phyloP scores from a whole-genome alignment of 2,329 filamentous ascomycete species.

The Cadophora luteo-olivacea region DNA sequence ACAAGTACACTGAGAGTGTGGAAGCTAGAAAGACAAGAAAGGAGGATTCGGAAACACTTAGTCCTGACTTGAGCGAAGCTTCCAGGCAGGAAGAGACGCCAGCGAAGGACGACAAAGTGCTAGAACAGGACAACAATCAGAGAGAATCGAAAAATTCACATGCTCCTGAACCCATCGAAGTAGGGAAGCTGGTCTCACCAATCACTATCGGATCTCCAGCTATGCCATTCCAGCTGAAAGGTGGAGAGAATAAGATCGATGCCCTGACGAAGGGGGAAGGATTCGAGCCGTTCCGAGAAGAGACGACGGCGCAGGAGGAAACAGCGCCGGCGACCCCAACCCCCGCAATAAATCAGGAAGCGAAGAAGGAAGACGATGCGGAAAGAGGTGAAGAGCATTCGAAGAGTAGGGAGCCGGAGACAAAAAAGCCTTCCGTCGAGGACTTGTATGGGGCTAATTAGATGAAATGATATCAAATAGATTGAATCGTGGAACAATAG shows the following conservation, averaged over 20 bases:
- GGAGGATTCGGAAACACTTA: neutral
- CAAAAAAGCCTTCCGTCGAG: neutral
- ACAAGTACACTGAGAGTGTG: neutral
- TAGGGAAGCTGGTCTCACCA: constrained; percentile 1
- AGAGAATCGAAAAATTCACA: neutral
- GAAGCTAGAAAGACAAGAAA: neutral
- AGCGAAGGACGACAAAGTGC: too few species aligned
- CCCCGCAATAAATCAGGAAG: neutral
- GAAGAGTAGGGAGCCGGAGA: neutral
- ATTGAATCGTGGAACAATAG: too few species aligned
- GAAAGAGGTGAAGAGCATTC: neutral
- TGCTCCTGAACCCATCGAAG: neutral
- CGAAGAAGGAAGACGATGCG: neutral
- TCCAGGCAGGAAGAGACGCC: neutral
- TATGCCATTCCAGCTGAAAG: constrained; percentile 8
- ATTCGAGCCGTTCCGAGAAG: constrained; percentile 7
- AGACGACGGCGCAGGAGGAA: neutral
- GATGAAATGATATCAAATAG: neutral
- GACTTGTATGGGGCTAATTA: constrained; percentile 2
- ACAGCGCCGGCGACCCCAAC: neutral
- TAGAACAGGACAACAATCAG: neutral
- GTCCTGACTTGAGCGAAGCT: neutral
- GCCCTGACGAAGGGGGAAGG: constrained; percentile 15
- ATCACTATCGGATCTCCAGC: constrained; percentile 9
- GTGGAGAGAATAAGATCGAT: constrained; percentile 23